Evolutionary conservation across 768 basidiomycete species (phyloP), one percentile per base, ranked within the genome.

Genomic region (Candolleomyces efflorescens): DNA sequence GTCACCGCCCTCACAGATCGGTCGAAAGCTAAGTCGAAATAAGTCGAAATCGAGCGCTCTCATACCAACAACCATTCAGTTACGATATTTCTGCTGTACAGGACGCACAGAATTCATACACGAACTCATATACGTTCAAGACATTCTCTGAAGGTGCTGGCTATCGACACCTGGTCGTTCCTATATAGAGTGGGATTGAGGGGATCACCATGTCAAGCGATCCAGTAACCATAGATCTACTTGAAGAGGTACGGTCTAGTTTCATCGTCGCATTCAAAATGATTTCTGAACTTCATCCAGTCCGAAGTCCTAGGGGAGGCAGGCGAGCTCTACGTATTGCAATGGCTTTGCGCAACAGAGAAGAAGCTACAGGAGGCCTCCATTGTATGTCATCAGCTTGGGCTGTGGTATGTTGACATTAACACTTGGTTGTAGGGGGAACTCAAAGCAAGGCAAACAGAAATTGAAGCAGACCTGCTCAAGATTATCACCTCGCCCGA

Each of bases 271-370:
- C 17, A 36, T 17, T n/a, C 20, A 20, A 20, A 53, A 0, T 53
- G 11, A 23, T 32, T 18, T 1, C 51, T 18, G 32, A 11, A 32
- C 11, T 20, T 3, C 13, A 4, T 27, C n/a, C 60, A 93, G 92
- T 77, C 83, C 11, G 84, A 87, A 66, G 71, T 92, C 23, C 70
- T 79, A 3, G 84, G 82, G 41, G 92, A 93, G 57, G 86, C 87
- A 69, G 89, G 85, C 13, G 90, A 92, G 61, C 80, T 94, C 52
- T 90, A 91, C 64, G 70, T 94, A 15, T 89, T 94, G 65, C 88
- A 89, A 65, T 96, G 92, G 90, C 78, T 94, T 10, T 82, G 85
- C 6, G 73, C 78, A 10, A 80, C 82, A 2, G 86, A 92, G 69
- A 82, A 80, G 66, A 78, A 76, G 23, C 68, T 91, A 18, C 75